phyloP scores from a whole-genome alignment of 2,329 filamentous ascomycete species.

The Penicillium sp. region DNA sequence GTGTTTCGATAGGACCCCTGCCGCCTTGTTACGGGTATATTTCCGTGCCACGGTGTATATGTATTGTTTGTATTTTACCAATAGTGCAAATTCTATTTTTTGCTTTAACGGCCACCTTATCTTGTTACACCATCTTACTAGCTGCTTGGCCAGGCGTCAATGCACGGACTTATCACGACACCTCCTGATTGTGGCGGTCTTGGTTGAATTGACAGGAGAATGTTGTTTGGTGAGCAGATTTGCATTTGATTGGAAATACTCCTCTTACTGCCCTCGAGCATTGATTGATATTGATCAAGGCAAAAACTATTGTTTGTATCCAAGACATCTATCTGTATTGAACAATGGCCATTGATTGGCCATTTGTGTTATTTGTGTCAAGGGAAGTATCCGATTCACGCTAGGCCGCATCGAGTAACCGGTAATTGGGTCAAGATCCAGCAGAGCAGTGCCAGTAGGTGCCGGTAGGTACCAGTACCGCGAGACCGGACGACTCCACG shows the following conservation, averaged over 20 bases:
- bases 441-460: too few species aligned
- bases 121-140: conserved; percentile 2
- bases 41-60: neutral
- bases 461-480: too few species aligned
- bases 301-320: neutral
- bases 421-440: neutral
- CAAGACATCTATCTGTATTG: neutral
- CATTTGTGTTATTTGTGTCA: too few species aligned
- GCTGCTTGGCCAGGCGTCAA: neutral
- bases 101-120: conserved; percentile 1
- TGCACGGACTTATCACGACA: neutral
- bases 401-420: neutral
- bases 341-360: neutral
- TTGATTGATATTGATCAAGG: neutral
- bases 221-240: neutral
- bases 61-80: neutral
- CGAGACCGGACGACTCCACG: too few species aligned
- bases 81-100: neutral
- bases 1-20: neutral
- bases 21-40: neutral
- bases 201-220: neutral
- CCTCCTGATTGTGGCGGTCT: neutral
- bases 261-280: neutral
- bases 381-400: neutral
- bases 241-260: neutral